A percentile compares a stretch with the other conserved stretches of the same genome.
Conservation (phyloP, 2,329 filamentous ascomycete genomes). For the Clarireedia homoeocarpa region DNA sequence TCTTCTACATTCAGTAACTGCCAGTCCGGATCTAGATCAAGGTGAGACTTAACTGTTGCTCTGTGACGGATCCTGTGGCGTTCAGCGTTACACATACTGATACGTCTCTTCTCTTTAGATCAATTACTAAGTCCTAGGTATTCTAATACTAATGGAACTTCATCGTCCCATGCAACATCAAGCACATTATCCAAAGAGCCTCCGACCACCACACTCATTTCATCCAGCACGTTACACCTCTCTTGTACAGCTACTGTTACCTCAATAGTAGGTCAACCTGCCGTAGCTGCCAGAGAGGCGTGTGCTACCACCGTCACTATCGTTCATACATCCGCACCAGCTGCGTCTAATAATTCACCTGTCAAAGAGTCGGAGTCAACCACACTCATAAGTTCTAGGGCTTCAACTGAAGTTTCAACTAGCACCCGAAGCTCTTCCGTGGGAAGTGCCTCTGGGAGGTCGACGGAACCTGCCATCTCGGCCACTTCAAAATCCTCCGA, state of each 20-base stretch:
- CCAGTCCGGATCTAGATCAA: conserved; percentile 1
- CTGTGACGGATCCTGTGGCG: conserved; percentile 5
- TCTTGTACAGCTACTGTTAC: conserved; percentile 12
- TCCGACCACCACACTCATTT: conserved; percentile 5
- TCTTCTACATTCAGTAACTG: conserved; percentile 15
- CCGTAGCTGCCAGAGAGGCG: conserved; percentile 3
- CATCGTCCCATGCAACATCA: conserved; percentile 2
- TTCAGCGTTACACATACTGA: conserved; percentile 6
- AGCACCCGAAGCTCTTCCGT: neutral
- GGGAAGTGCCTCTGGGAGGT: neutral
- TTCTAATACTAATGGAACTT: conserved; percentile 5
- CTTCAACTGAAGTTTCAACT: neutral
- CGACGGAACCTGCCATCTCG: neutral
- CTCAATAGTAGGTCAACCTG: conserved; percentile 6
- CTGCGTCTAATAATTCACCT: neutral
- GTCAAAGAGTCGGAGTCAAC: neutral
- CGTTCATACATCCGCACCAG: neutral
- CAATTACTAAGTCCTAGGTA: neutral
- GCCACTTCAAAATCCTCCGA: neutral
- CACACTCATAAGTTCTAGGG: neutral
- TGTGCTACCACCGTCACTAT: conserved; percentile 9
- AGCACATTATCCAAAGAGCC: conserved; percentile 6
- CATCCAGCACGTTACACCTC: neutral
- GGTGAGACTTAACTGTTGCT: conserved; percentile 5
- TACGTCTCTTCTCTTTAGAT: neutral